A percentile compares a stretch with the other conserved stretches of the same genome.
Evolutionary conservation across 768 basidiomycete genomes (phyloP).

Genomic region (Hericium alpestre): DNA sequence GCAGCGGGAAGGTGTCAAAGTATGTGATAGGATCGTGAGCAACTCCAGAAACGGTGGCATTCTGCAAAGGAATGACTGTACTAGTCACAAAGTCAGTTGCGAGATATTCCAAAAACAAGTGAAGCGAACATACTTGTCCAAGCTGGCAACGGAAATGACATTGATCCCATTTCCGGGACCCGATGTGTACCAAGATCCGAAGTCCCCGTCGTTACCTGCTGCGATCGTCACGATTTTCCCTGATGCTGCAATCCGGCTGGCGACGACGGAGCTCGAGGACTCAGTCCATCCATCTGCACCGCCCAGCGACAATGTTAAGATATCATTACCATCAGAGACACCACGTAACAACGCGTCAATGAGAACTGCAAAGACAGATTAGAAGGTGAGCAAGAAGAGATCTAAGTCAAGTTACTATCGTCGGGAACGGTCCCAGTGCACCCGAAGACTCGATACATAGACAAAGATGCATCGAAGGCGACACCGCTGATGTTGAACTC

Average conservation of each 20-base stretch:
- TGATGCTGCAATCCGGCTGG: constrained; percentile 42
- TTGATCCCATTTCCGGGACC: constrained; percentile 41
- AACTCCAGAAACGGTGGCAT: constrained; percentile 40
- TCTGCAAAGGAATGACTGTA: constrained; percentile 47
- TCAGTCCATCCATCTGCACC: constrained; percentile 57
- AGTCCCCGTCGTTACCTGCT: constrained; percentile 42
- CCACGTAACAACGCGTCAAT: constrained; percentile 43
- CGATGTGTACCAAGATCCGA: constrained; percentile 54
- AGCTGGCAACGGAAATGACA: constrained; percentile 46
- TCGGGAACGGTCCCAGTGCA: constrained; percentile 42
- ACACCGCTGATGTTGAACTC: constrained; percentile 60
- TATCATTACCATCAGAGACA: constrained; percentile 42
- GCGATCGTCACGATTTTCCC: constrained; percentile 57
- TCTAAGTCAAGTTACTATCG: constrained; percentile 29
- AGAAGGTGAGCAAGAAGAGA: neutral
- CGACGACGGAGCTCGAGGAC: constrained; percentile 40
- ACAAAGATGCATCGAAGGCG: constrained; percentile 48
- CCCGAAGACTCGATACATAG: constrained; percentile 49
- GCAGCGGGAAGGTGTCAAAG: constrained; percentile 38
- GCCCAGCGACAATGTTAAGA: constrained; percentile 60
- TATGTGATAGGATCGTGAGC: constrained; percentile 42
- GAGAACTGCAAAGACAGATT: constrained; percentile 27
- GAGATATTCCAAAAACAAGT: neutral
- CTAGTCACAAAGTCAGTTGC: constrained; percentile 15
- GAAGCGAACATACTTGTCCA: constrained; percentile 30